Evolutionary conservation across 2,329 filamentous ascomycete genomes (phyloP).

Genomic region (Scleromitrula shiraiana): DNA sequence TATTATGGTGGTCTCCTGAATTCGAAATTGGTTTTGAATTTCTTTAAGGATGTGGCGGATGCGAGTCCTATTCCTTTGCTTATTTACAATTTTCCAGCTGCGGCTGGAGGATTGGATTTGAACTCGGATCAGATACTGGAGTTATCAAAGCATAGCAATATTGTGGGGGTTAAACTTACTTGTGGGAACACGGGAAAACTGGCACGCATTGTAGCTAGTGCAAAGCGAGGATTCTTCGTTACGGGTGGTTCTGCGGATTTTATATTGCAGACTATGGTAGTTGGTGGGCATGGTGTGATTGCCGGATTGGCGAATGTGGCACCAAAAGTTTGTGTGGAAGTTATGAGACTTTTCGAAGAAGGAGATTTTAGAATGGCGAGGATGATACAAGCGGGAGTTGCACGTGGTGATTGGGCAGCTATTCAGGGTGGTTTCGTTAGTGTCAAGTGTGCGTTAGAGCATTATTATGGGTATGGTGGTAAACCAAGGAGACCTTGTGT

Average conservation of each 20-base stretch:
- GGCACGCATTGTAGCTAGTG: constrained; percentile 32
- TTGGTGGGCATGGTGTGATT: constrained; percentile 5
- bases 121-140: constrained; percentile 33
- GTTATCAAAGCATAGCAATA: constrained; percentile 30
- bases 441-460: constrained; percentile 53
- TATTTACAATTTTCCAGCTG: constrained; percentile 41
- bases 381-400: constrained; percentile 52
- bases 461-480: constrained; percentile 53
- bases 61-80: constrained; percentile 35
- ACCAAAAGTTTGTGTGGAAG: constrained; percentile 43
- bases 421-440: constrained; percentile 59
- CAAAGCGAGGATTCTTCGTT: background rate
- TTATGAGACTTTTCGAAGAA: constrained; percentile 48
- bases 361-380: constrained; percentile 50
- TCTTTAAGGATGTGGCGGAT: constrained; percentile 41
- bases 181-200: constrained; percentile 36
- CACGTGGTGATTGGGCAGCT: constrained; percentile 57
- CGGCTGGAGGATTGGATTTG: constrained; percentile 36
- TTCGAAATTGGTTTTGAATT: constrained; percentile 42
- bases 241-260: constrained; percentile 5
- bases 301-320: constrained; percentile 6
- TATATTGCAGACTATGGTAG: constrained; percentile 1
- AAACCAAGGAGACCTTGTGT: constrained; percentile 45
- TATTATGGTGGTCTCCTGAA: constrained; percentile 36
- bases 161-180: constrained; percentile 32